Evolutionary conservation across 2,329 filamentous ascomycete genomes (phyloP), one percentile per base, ranked within the genome.

Genomic region (Trichoderma afroharzianum): DNA sequence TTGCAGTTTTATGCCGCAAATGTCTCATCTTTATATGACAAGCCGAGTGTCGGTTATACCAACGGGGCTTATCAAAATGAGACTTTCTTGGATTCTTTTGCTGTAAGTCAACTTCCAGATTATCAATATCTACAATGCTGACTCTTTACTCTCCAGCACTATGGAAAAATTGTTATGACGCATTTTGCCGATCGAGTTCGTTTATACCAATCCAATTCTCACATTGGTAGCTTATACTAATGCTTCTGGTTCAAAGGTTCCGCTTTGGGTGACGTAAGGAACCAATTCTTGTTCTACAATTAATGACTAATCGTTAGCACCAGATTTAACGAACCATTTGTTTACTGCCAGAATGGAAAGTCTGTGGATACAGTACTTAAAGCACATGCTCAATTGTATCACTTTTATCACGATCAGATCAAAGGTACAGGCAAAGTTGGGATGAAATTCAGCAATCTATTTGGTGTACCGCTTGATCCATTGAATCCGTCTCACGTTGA

Each of bases 401-500:
- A 84, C 75, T 89, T 85, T 78, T 89, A 89, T 77, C 83, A 85
- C 59, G 84, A 88, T 8, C 84, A 86, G 26, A 80, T 89, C 36
- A 81, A 84, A 3, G 87, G 85, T 28, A 81, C 79, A 0, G 87
- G 86, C 0, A 83, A 83, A 69, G 59, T 63, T 43, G 33, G 36
- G 26, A 81, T 89, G 8, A 88, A 87, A 75, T 81, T 86, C 71
- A 84, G 83, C 73, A 80, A 77, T 75, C 87, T 87, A 74, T 87
- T 88, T 70, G 86, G 82, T 6, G 82, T 88, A 3, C 85, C 86
- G 0, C 80, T 79, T 0, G 77, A 86, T 30, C 79, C 81, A 0
- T 68, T 75, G 8, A 82, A 81, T 39, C 72, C 81, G 5, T 79
- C 77, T 1, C 83, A 87, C 63, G 79, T 86, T 2, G 79, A 81